Conservation (phyloP, 371 early-diverging fungal genomes). For the Amoeboradix gromovi region DNA sequence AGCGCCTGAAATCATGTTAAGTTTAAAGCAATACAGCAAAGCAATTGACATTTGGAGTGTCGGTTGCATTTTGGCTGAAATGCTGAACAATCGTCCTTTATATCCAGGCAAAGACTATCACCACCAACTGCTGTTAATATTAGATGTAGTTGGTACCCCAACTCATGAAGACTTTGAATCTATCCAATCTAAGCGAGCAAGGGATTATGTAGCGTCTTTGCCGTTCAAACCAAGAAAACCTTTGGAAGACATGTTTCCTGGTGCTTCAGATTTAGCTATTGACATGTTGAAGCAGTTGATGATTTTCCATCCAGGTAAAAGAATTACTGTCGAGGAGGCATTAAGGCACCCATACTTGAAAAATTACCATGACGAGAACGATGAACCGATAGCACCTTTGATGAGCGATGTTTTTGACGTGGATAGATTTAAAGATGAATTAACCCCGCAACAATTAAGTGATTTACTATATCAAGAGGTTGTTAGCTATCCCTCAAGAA, state of each 20-base stretch:
- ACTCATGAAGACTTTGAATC: slow-evolving; percentile 32
- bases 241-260: background rate
- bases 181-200: background rate
- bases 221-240: background rate
- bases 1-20: slow-evolving; percentile 93
- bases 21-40: slow-evolving; percentile 73
- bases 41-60: slow-evolving; percentile 96
- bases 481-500: background rate
- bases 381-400: slow-evolving; percentile 13
- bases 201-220: background rate
- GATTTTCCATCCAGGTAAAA: slow-evolving; percentile 62
- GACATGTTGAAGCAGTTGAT: slow-evolving; percentile 67
- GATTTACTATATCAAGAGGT: background rate
- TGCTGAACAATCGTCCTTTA: slow-evolving; percentile 70
- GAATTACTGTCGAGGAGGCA: slow-evolving; percentile 62
- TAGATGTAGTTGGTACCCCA: slow-evolving; percentile 69
- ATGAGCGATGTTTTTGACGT: background rate
- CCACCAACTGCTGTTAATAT: slow-evolving; percentile 73
- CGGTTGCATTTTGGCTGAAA: slow-evolving; percentile 89
- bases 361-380: slow-evolving; percentile 72
- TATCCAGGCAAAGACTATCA: slow-evolving; percentile 40
- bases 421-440: background rate
- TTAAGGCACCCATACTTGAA: slow-evolving; percentile 66
- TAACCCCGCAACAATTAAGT: background rate
- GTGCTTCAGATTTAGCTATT: slow-evolving; percentile 20